phyloP scores from a whole-genome alignment of 345 rosid species.

The Tarenaya hassleriana region DNA sequence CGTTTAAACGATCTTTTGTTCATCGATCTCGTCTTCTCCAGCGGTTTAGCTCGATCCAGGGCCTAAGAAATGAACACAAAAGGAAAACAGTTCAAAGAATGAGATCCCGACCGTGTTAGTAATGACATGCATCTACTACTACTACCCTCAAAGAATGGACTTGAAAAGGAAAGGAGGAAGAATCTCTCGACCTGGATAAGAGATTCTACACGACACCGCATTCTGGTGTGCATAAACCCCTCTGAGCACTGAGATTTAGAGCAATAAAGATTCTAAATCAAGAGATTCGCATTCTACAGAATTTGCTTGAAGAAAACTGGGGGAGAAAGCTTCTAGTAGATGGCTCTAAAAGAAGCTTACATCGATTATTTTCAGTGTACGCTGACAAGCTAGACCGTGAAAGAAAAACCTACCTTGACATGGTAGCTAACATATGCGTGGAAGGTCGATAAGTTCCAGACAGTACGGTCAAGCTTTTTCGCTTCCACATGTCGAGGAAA shows the following conservation, averaged over 20 bases:
- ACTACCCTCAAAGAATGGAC: not conserved
- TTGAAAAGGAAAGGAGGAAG: no score
- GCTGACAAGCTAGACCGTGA: no score
- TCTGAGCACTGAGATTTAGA: conserved; percentile 57
- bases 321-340: not conserved
- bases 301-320: no score
- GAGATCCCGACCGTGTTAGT: not conserved
- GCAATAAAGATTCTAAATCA: no score
- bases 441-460: conserved; percentile 85
- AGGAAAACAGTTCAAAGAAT: not conserved
- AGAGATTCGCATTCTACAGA: no score
- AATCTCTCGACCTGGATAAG: conserved; percentile 66
- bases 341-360: no score
- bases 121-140: no score
- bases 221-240: conserved; percentile 95
- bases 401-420: conserved; percentile 58
- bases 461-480: conserved; percentile 74
- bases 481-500: conserved; percentile 88
- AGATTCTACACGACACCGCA: conserved; percentile 91
- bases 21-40: conserved; percentile 38
- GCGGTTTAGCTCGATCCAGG: conserved; percentile 58
- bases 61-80: conserved; percentile 32
- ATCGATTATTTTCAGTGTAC: no score
- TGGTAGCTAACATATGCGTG: conserved; percentile 97
- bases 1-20: conserved; percentile 57